Conservation (phyloP, 2,329 filamentous ascomycete genomes). For the Aspergillus udagawae region DNA sequence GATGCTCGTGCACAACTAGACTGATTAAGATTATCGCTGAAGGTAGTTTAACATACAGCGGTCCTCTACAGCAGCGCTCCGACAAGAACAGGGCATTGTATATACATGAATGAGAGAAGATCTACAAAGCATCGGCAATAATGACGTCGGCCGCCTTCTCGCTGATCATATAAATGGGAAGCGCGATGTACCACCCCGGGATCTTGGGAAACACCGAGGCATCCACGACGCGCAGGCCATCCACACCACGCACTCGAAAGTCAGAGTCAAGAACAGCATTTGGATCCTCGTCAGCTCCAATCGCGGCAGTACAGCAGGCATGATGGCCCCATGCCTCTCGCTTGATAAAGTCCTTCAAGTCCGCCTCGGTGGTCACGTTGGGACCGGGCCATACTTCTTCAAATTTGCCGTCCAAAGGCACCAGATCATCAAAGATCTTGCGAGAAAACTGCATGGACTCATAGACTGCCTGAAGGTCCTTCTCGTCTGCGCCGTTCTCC, state of each 20-base stretch:
- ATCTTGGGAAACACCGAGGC: slow-evolving; percentile 55
- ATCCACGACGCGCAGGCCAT: slow-evolving; percentile 58
- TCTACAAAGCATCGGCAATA: slow-evolving; percentile 13
- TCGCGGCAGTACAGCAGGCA: slow-evolving; percentile 51
- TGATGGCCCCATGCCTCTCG: slow-evolving; percentile 55
- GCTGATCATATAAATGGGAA: slow-evolving; percentile 53
- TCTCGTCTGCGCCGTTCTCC: slow-evolving; percentile 41
- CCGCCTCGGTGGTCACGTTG: slow-evolving; percentile 39
- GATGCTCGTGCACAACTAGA: background rate
- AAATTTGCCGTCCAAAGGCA: slow-evolving; percentile 44
- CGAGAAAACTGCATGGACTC: slow-evolving; percentile 56
- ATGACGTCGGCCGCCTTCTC: slow-evolving; percentile 62
- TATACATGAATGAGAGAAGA: background rate
- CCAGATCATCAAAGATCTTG: slow-evolving; percentile 39
- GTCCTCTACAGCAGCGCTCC: background rate
- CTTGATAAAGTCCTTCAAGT: slow-evolving; percentile 48
- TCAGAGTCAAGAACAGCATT: slow-evolving; percentile 53
- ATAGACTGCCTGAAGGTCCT: slow-evolving; percentile 51
- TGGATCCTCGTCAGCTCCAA: slow-evolving; percentile 51
- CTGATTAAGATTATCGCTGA: background rate
- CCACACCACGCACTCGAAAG: slow-evolving; percentile 54
- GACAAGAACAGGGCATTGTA: background rate
- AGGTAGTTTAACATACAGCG: background rate
- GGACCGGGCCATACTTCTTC: slow-evolving; percentile 42
- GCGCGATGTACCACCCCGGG: slow-evolving; percentile 52